Evolutionary conservation across 2,329 filamentous ascomycete genomes (phyloP), one percentile per base, ranked within the genome.

Genomic region (Triangularia setosa): DNA sequence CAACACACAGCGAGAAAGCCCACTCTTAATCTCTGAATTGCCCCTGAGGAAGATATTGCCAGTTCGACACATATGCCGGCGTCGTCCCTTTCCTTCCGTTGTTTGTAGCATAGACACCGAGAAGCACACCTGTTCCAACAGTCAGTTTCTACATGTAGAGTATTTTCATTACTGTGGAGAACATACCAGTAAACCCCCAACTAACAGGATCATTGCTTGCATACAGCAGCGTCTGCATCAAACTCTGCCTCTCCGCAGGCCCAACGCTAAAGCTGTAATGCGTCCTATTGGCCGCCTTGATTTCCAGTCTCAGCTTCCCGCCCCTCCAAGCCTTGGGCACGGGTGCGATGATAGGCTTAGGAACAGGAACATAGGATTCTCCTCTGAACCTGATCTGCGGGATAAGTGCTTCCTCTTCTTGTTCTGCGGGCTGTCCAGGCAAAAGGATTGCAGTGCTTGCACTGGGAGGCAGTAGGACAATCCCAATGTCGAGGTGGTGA

Each of bases 81-180:
- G 78, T 78, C 2, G 69, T 75, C 2, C 76, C 79, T 11, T 75
- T 71, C 1, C 77, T 76, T 0, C 82, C 83, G 67, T 86, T 85
- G 27, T 74, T 82, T 3, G 83, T 85, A 48, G 79, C 79, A 70
- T 84, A 86, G 0, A 80, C 76, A 0, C 83, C 83, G 0, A 86
- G 65, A 21, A 86, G 72, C 1, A 79, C 78, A 0, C 83, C 83
- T 77, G 30, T 74, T 73, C 68, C 78, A 58, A 78, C 73, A 78
- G 75, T 73, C 80, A 64, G 35, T 24, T 3, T n/a, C n/a, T n/a
- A 16, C 54, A 11, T 12, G 14, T n/a, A 16, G 24, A 33, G 21
- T 23, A 8, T 55, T 18, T 27, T n/a, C 25, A 4, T 16, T 28
- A 25, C 18, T 18, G n/a, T 54, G 23, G 1, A 27, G 9, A 24